phyloP scores from a whole-genome alignment of 306 rosid species.

The Rosa lucieae region DNA sequence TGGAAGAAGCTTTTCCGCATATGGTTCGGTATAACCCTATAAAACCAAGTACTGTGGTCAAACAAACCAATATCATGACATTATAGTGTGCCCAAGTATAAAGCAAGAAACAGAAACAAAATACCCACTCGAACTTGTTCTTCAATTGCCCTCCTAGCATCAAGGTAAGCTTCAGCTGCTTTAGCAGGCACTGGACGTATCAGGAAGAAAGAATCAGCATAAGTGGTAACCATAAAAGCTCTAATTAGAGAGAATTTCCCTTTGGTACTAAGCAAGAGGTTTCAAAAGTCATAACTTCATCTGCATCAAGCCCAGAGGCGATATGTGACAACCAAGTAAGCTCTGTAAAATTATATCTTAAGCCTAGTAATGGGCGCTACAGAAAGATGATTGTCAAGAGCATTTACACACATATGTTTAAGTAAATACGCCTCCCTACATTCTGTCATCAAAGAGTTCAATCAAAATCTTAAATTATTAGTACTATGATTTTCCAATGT shows the following conservation, averaged over 20 bases:
- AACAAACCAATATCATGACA: slow-evolving; percentile 2
- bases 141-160: slow-evolving; percentile 72
- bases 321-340: background rate
- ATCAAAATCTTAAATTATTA: slow-evolving; percentile 7
- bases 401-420: background rate
- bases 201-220: slow-evolving; percentile 32
- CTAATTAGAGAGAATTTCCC: background rate
- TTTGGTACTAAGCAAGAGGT: background rate
- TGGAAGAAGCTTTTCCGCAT: slow-evolving; percentile 93
- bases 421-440: background rate
- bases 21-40: slow-evolving; percentile 88
- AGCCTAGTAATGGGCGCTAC: background rate
- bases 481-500: background rate
- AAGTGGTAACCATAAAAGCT: background rate
- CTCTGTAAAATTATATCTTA: background rate
- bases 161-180: slow-evolving; percentile 74
- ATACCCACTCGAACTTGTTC: slow-evolving; percentile 70
- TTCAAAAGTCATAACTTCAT: background rate
- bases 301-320: background rate
- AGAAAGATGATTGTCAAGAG: background rate
- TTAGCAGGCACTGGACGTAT: slow-evolving; percentile 74
- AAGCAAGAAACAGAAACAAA: slow-evolving; percentile 21
- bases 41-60: slow-evolving; percentile 31
- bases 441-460: background rate
- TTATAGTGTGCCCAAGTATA: slow-evolving; percentile 10